Evolutionary conservation across 1,139 yeast genomes (phyloP).

Genomic region (Geotrichum phurueaensis): DNA sequence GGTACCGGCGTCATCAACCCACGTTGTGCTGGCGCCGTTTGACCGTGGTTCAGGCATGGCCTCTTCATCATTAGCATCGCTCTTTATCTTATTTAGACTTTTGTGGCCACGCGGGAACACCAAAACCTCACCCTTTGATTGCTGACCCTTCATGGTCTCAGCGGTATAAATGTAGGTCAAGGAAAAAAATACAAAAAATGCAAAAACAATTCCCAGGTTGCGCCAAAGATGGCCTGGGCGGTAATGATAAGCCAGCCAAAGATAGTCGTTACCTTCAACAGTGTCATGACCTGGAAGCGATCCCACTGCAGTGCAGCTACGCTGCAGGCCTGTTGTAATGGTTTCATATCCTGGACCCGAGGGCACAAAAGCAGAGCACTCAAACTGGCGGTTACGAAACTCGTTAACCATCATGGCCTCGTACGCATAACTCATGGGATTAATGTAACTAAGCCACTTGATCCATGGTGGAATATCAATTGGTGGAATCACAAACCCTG

Average conservation of each 20-base stretch:
- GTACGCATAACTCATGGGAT: conserved; percentile 44
- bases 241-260: conserved; percentile 44
- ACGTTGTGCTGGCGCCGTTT: conserved; percentile 29
- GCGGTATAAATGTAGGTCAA: conserved; percentile 48
- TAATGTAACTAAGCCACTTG: conserved; percentile 46
- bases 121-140: conserved; percentile 72
- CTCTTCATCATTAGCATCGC: conserved; percentile 15
- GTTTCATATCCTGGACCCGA: conserved; percentile 42
- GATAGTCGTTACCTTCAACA: conserved; percentile 54
- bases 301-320: conserved; percentile 57
- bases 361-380: conserved; percentile 46
- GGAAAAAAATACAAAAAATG: conserved; percentile 49
- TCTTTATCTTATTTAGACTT: conserved; percentile 29
- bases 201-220: conserved; percentile 62
- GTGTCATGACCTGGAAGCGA: conserved; percentile 38
- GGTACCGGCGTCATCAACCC: conserved; percentile 14
- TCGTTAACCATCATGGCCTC: conserved; percentile 39
- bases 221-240: conserved; percentile 64
- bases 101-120: conserved; percentile 43
- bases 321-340: conserved; percentile 33
- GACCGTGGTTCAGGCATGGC: conserved; percentile 9
- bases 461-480: conserved; percentile 49
- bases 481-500: conserved; percentile 48
- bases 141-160: conserved; percentile 63
- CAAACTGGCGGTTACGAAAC: conserved; percentile 40